phyloP scores from a whole-genome alignment of 495 filamentous ascomycete species.

The Xylona heveae region DNA sequence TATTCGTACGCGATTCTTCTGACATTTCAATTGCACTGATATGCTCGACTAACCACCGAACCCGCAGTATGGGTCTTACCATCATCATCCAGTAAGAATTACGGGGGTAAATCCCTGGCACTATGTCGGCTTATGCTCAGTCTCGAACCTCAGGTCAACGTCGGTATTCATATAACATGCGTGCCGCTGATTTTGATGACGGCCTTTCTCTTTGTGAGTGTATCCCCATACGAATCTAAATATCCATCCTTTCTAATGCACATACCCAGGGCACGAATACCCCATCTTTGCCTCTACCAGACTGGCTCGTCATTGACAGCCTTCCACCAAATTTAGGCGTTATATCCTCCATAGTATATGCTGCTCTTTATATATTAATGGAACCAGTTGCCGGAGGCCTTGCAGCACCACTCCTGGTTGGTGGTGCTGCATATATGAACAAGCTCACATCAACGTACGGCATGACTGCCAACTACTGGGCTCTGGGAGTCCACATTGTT shows the following conservation, averaged over 20 bases:
- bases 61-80: slow-evolving; percentile 79
- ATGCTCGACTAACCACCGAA: not conserved
- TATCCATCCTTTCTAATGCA: slow-evolving; percentile 3
- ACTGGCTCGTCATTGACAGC: slow-evolving; percentile 45
- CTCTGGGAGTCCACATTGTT: slow-evolving; percentile 41
- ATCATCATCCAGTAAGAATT: slow-evolving; percentile 49
- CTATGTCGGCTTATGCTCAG: not conserved
- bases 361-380: slow-evolving; percentile 69
- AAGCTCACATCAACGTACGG: slow-evolving; percentile 48
- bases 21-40: not conserved
- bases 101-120: not conserved
- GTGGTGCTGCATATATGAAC: slow-evolving; percentile 49
- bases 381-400: slow-evolving; percentile 75
- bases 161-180: slow-evolving; percentile 76
- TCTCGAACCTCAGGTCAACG: slow-evolving; percentile 34
- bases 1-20: slow-evolving; percentile 51
- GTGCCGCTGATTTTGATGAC: slow-evolving; percentile 73
- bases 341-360: slow-evolving; percentile 47
- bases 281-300: slow-evolving; percentile 44
- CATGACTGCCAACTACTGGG: slow-evolving; percentile 44
- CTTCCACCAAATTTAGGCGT: slow-evolving; percentile 69
- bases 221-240: not conserved
- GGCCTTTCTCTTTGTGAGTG: slow-evolving; percentile 52
- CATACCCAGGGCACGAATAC: slow-evolving; percentile 47
- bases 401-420: slow-evolving; percentile 51